Conservation (phyloP, 2,329 filamentous ascomycete genomes). For the Pseudogymnoascus sp. region DNA sequence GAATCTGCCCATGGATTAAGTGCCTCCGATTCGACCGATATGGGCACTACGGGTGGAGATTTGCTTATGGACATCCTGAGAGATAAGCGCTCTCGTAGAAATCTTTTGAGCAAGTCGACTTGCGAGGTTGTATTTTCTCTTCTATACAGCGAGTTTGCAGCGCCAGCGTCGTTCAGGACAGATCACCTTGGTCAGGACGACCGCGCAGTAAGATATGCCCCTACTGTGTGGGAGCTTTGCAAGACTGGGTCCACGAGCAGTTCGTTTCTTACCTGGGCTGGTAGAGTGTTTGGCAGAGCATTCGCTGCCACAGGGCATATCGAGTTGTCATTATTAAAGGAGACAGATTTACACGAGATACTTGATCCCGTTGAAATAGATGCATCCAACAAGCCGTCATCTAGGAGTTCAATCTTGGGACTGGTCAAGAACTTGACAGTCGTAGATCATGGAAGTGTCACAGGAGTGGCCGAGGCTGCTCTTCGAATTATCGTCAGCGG, state of each 20-base stretch:
- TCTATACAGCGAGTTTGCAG: constrained; percentile 68
- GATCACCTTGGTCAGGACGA: constrained; percentile 66
- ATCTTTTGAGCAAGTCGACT: constrained; percentile 64
- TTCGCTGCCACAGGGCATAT: constrained; percentile 71
- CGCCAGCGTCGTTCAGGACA: constrained; percentile 47
- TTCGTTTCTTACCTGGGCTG: constrained; percentile 77
- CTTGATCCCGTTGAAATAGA: neutral
- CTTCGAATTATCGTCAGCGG: constrained; percentile 49
- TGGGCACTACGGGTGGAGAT: constrained; percentile 67
- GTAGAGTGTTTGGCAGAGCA: constrained; percentile 72
- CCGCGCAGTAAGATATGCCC: constrained; percentile 53
- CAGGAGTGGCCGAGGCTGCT: constrained; percentile 54
- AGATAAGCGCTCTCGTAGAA: constrained; percentile 56
- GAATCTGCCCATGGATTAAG: constrained; percentile 61
- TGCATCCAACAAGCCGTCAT: constrained; percentile 27
- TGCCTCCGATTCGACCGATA: constrained; percentile 61
- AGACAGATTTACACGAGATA: constrained; percentile 43
- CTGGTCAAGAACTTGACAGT: constrained; percentile 56
- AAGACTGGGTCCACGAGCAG: constrained; percentile 54
- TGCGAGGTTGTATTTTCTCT: constrained; percentile 63
- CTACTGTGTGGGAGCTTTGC: constrained; percentile 71
- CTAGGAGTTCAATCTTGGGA: constrained; percentile 56
- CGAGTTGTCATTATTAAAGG: constrained; percentile 51
- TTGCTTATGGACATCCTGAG: constrained; percentile 72
- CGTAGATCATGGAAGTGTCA: constrained; percentile 46